Percentiles rank a stretch among this genome's conserved stretches.
These are phyloP conservation scores for Solanum tarapatanum DNA, from an alignment of 257 asterid genomes.

Conservation along the genomic window DNA sequence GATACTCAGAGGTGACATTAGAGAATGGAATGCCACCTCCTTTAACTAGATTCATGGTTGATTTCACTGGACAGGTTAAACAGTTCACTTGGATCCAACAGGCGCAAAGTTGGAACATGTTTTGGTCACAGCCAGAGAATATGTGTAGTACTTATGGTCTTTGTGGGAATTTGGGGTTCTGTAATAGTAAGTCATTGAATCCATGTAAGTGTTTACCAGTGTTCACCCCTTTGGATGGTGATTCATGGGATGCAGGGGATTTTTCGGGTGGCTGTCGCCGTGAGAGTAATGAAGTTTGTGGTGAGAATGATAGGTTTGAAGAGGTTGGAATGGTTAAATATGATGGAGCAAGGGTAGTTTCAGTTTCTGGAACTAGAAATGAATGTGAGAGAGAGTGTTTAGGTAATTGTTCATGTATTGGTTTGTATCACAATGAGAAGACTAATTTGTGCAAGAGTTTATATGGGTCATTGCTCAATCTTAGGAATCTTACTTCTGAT, in stretches of 20 bases:
- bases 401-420: slow-evolving; percentile 60
- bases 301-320: slow-evolving; percentile 43
- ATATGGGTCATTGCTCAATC: slow-evolving; percentile 44
- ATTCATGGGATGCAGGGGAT: slow-evolving; percentile 59
- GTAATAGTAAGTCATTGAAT: slow-evolving; percentile 26
- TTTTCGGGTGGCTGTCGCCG: slow-evolving; percentile 56
- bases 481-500: slow-evolving; percentile 33
- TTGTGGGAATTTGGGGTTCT: slow-evolving; percentile 70
- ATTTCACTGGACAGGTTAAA: slow-evolving; percentile 50
- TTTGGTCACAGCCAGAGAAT: slow-evolving; percentile 81
- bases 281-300: slow-evolving; percentile 20
- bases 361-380: slow-evolving; percentile 35
- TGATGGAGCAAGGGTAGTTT: slow-evolving; percentile 25
- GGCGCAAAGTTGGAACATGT: slow-evolving; percentile 50
- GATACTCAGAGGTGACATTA: slow-evolving; percentile 48
- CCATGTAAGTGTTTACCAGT: slow-evolving; percentile 57
- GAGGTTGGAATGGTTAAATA: slow-evolving; percentile 42
- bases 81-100: slow-evolving; percentile 70
- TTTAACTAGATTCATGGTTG: slow-evolving; percentile 51
- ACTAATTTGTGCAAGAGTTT: slow-evolving; percentile 46
- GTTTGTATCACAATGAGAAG: slow-evolving; percentile 34
- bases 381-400: slow-evolving; percentile 48
- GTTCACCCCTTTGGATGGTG: slow-evolving; percentile 30
- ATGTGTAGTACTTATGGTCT: slow-evolving; percentile 39
- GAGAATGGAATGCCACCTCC: slow-evolving; percentile 52